Conservation (phyloP, 2,329 filamentous ascomycete genomes). For the Cladosporium phlei region DNA sequence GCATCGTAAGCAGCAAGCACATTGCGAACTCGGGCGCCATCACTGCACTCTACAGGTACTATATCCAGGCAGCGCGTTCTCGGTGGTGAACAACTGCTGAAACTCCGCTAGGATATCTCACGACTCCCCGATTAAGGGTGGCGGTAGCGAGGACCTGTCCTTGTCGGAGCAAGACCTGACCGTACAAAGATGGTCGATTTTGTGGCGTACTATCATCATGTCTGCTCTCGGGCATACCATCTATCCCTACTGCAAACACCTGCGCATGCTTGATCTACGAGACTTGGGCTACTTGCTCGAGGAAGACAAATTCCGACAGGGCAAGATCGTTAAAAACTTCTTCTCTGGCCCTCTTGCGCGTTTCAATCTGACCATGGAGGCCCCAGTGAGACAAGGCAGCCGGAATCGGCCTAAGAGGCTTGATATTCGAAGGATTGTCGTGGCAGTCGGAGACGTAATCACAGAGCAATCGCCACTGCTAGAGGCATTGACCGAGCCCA, state of each 20-base stretch:
- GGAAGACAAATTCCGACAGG: constrained; percentile 52
- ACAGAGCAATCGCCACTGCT: constrained; percentile 44
- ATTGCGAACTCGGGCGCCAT: constrained; percentile 56
- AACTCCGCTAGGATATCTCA: constrained; percentile 37
- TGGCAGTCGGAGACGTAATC: constrained; percentile 45
- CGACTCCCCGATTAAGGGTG: constrained; percentile 41
- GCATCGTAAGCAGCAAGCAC: constrained; percentile 51
- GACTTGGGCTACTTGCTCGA: constrained; percentile 59
- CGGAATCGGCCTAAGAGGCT: constrained; percentile 21
- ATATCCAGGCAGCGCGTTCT: neutral
- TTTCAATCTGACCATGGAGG: constrained; percentile 37
- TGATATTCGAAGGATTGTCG: constrained; percentile 40
- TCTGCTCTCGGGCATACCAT: constrained; percentile 60
- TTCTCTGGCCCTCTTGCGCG: constrained; percentile 46
- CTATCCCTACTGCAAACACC: constrained; percentile 66
- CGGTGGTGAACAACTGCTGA: neutral
- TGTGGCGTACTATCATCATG: constrained; percentile 65
- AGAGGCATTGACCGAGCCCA: constrained; percentile 42
- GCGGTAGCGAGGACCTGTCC: constrained; percentile 38
- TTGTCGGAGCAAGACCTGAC: constrained; percentile 42
- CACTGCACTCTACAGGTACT: constrained; percentile 59
- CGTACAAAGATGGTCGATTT: constrained; percentile 55
- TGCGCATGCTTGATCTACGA: constrained; percentile 59
- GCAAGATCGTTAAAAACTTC: constrained; percentile 55
- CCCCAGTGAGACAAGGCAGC: constrained; percentile 13